Base-by-base conservation (phyloP, 306 rosid genomes). In the Astragalus glycyphyllos region DNA sequence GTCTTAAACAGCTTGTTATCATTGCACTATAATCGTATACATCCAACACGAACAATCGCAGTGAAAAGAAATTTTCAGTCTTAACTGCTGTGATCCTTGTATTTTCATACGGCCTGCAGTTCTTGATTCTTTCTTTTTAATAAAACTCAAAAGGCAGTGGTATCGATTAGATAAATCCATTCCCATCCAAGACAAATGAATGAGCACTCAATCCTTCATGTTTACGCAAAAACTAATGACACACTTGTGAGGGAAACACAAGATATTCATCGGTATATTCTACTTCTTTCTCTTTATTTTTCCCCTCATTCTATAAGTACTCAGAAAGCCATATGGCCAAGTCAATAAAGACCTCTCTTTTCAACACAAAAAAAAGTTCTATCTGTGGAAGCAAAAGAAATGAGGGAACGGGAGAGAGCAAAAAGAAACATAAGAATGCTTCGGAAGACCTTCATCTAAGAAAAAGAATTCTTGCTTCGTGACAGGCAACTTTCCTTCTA, bases 401-500 rank as follows among this genome's bases (percentile, higher is more conserved):
- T 6, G 7, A 14, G 8, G 7, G 11, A 9, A 5, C 31, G 1
- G 53, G 54, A 50, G 64, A 13, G 49, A 74, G 48, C 15, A 53
- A 23, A 68, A 55, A 56, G 16, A 34, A n/a, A 55, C 14, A 31
- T 55, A 12, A 26, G 31, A 26, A 26, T 26, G 31, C 31, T 26
- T 26, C 6, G 50, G 23, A 46, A 11, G n/a, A 57, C 1, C 46
- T 65, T 71, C 71, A 55, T 55, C 64, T 31, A 13, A 31, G 12
- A 48, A 12, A 47, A 46, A 40, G 53, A 76, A 61, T 57, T 6
- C 58, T 71, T 57, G 40, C 9, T 55, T 32, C 23, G 77, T 42
- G 26, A 46, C 12, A 72, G 29, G 8, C 13, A 59, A 44, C 23
- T 46, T 35, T 41, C 47, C 51, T 51, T 64, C 71, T 46, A 70